Evolutionary conservation across 1,139 yeast species (phyloP), one percentile per base, ranked within the genome.

Genomic region (Saccharomycopsis hybrid): DNA sequence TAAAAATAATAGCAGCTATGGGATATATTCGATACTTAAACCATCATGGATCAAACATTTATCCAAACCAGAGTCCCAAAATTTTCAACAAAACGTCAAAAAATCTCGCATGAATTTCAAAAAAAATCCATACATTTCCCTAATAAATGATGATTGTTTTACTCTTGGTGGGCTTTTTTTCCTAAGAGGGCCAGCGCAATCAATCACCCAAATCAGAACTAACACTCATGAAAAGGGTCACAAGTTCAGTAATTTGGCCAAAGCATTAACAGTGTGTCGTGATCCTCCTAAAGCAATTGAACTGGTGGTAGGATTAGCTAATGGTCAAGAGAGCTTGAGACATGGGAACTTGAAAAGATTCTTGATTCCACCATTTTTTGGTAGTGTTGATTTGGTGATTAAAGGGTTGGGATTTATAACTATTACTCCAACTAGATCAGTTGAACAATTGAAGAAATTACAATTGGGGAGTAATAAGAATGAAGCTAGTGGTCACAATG

Each of bases 301-400:
- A 31, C 11, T 28, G 2, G 18, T 37, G 28, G 30, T 48, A 29
- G 48, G 43, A 5, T 11, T 49, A 4, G 41, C 38, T 18, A 36
- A 36, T 30, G 28, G 33, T 1, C 27, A 43, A 4, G 5, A 39
- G 13, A 41, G 29, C 25, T 27, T 46, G 30, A 37, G 27, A 8
- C 18, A 35, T 2, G 46, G 18, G 11, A 40, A 45, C 24, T 37
- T 53, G 36, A 32, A 41, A 24, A 40, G 51, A 31, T 53, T 48
- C 32, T 11, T 53, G 4, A 46, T 51, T 32, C 55, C 55, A 5
- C 55, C 55, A 25, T 53, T 53, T 41, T 52, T 18, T 45, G 55
- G 55, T 5, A 39, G 44, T 27, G 36, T 53, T 8, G 55, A 53
- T 28, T 32, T 53, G 35, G 53, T 53, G 9, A 46, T 53, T 27